Base-by-base conservation (phyloP, 1,284 basidiomycete species). In the Heterobasidion occidentale region DNA sequence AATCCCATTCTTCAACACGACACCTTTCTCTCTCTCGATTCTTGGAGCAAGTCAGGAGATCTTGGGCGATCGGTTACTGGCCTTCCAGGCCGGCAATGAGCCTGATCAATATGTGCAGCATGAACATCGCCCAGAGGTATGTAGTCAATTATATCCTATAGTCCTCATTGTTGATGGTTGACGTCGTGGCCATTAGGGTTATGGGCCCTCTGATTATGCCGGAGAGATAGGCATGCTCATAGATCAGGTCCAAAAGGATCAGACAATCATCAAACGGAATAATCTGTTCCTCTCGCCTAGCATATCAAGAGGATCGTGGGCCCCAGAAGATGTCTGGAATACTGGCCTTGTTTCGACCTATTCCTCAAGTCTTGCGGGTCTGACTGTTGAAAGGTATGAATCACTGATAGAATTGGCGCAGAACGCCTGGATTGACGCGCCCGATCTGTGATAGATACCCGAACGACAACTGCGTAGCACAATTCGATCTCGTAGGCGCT, bases 201-300 rank as follows among this genome's bases (percentile, higher is more conserved):
- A 71, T 66, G 0, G 80, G 77, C 64, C 75, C 36, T 63, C 58
- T 33, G 72, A 81, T 61, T 90, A 85, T 65, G 71, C 74, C 34
- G 65, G 64, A 48, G 81, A 83, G 61, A 78, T 77, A 60, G 69
- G 68, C n/a, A 46, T 58, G 14, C 65, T 78, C 53, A 62, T 73
- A 7, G 54, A 63, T 1, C 75, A 76, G 5, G 72, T 84, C 60
- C 62, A 70, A 19, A 65, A 67, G 36, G 71, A 81, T 53, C 59
- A 68, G 15, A 70, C 70, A 9, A 69, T 84, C 14, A 63, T 68
- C 0, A 73, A 74, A 53, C 71, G 74, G 42, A 69, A 75, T 27
- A 73, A 79, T 46, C 74, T 89, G 3, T 58, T 59, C 48, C 73
- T 88, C 46, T 84, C 78, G 0, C 87, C 88, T 0, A 84, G 78